These are phyloP conservation scores for Monascus ruber DNA, from an alignment of 2,329 filamentous ascomycete genomes.

Conservation along the genomic window DNA sequence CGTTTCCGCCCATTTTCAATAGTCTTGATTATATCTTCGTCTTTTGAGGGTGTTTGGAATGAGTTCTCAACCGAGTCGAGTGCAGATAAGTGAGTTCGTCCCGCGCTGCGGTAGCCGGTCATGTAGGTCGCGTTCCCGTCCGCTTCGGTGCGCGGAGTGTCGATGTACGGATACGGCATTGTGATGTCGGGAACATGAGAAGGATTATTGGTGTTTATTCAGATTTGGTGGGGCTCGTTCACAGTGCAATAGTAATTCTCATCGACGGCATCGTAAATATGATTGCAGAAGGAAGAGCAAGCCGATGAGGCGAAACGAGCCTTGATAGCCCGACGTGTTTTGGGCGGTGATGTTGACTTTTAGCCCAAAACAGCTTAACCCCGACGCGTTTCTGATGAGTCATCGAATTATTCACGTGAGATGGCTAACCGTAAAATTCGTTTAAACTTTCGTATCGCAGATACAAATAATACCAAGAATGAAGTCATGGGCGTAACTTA, in stretches of 20 bases:
- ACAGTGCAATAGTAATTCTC: neutral
- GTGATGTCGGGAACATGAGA: conserved; percentile 16
- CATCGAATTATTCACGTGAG: neutral
- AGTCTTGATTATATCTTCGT: conserved; percentile 64
- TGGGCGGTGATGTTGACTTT: conserved; percentile 32
- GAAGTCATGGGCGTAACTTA: no score
- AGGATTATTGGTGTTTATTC: neutral
- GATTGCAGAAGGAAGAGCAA: no score
- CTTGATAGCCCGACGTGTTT: conserved; percentile 17
- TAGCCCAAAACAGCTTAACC: conserved; percentile 24
- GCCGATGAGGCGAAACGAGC: no score
- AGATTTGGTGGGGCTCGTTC: neutral
- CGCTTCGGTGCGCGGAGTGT: conserved; percentile 73
- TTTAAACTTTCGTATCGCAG: no score
- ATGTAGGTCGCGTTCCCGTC: conserved; percentile 75
- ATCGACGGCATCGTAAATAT: neutral
- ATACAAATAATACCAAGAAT: no score
- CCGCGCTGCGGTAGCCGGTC: conserved; percentile 47
- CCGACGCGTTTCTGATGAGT: neutral
- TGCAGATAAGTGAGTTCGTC: conserved; percentile 29
- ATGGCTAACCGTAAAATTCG: no score
- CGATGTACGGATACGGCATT: conserved; percentile 61
- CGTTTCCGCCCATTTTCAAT: conserved; percentile 53
- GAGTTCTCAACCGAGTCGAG: conserved; percentile 83
- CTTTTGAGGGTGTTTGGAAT: conserved; percentile 68